Evolutionary conservation across 1,284 basidiomycete species (phyloP), one percentile per base, ranked within the genome.

Genomic region (Gymnopus androsaceus): DNA sequence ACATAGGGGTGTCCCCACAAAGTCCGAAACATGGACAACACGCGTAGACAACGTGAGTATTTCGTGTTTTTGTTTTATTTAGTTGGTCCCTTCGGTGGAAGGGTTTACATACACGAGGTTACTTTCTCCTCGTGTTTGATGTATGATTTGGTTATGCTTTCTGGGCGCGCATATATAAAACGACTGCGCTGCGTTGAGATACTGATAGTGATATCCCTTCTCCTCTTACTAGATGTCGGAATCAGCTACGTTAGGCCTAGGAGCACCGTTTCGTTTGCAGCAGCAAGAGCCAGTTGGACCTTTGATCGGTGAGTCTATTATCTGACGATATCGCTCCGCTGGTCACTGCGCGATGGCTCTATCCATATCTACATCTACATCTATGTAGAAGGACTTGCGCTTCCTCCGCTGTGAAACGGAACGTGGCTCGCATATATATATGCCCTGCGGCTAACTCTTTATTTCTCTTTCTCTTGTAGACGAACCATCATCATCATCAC

Each of bases 41-140:
- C n/a, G 51, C 19, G 41, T 9, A 45, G 33, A 37, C 51, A 53
- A 53, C 51, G 51, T 53, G 51, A 53, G 51, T n/a, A n/a, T 44
- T 38, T 19, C 25, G 25, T 28, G 31, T 40, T 14, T 45, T 31
- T 45, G 45, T 37, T 27, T 38, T 27, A n/a, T 19, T 50, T 25
- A n/a, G n/a, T n/a, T n/a, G n/a, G n/a, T n/a, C n/a, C n/a, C n/a
- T n/a, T n/a, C n/a, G n/a, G n/a, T 33, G 15, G 9, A 19, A 48
- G 31, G 30, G 23, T 28, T 23, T 50, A 50, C 48, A 31, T 25
- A 25, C 23, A 25, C 38, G 37, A 50, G 23, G 28, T 50, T 38
- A 23, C 48, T 5, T 23, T 38, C 25, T 33, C 45, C 45, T 50
- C 48, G 48, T 50, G 48, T 50, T 36, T 30, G 23, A 36, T 50